Evolutionary conservation across 140 eudicot species (phyloP), one percentile per base, ranked within the genome.

Genomic region (Bidens hawaiensis): DNA sequence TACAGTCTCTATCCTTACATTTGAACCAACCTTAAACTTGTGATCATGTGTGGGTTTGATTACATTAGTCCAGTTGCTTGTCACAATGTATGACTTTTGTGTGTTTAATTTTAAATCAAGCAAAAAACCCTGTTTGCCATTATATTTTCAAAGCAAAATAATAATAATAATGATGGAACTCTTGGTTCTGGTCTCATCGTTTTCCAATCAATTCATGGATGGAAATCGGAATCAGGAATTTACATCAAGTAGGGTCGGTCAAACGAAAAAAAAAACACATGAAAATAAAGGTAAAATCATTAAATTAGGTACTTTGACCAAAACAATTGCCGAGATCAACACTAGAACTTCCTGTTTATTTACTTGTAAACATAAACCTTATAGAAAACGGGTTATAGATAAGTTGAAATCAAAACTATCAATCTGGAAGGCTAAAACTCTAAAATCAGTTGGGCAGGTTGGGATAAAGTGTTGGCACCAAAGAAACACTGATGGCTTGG

Each of bases 1-100:
- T 51, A 51, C 34, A 28, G 4, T 51, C 42, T 19, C 13, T 17
- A 5, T 67, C n/a, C n/a, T n/a, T 31, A 16, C 16, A 55, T 42
- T 42, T 42, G 57, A 54, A 57, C 46, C 14, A 54, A 54, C 41
- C 23, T 6, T 54, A 27, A 54, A 27, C 61, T 54, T 54, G 23
- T 53, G 16, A 50, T 21, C 21, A n/a, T 54, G 16, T 49, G 28
- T 15, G 40, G 15, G 6, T 27, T 54, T 26, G 61, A 26, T 54
- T 54, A 27, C 61, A 54, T 54, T 28, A 27, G 40, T 27, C 19
- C 41, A 54, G 2, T 25, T 26, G 38, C 36, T 53, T 53, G 14
- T 53, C 38, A 14, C 24, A 14, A 23, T 50, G 4, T 12, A 50
- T 50, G 12, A 12, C 31, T 18, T 18, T n/a, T n/a, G n/a, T 4